phyloP scores from a whole-genome alignment of 129 eudicot genomes.

The Saposhnikovia divaricata region DNA sequence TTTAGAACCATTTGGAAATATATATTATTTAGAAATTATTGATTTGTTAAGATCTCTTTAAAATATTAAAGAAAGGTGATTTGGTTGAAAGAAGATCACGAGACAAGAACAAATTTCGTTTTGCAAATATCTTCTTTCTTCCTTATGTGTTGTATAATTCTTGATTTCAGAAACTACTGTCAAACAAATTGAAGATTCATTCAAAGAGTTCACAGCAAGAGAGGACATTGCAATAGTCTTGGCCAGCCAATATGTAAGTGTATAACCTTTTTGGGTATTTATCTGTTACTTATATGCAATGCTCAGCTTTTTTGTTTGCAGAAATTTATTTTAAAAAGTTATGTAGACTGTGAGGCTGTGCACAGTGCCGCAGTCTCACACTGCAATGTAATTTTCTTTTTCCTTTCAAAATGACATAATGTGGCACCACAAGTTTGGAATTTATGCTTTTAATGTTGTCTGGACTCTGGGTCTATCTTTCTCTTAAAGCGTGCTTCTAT shows the following conservation, averaged over 20 bases:
- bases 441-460: not conserved
- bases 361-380: not conserved
- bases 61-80: not conserved
- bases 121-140: not conserved
- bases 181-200: constrained; percentile 89
- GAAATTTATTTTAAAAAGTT: not conserved
- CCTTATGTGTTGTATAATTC: constrained; percentile 1
- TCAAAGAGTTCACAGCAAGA: constrained; percentile 90
- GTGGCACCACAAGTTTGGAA: not conserved
- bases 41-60: not conserved
- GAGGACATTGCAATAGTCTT: constrained; percentile 89
- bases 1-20: too few relatives aligned
- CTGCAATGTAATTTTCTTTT: not conserved
- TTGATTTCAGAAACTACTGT: constrained; percentile 67
- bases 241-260: constrained; percentile 92
- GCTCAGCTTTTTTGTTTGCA: not conserved
- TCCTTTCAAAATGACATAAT: not conserved
- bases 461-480: not conserved
- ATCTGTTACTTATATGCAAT: not conserved
- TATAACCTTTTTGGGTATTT: not conserved
- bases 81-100: not conserved
- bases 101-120: not conserved
- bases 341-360: not conserved
- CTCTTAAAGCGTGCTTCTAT: not conserved
- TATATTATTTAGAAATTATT: not conserved